Evolutionary conservation across 805 yeast genomes (phyloP).

Genomic region (Spathaspora gorwiae): DNA sequence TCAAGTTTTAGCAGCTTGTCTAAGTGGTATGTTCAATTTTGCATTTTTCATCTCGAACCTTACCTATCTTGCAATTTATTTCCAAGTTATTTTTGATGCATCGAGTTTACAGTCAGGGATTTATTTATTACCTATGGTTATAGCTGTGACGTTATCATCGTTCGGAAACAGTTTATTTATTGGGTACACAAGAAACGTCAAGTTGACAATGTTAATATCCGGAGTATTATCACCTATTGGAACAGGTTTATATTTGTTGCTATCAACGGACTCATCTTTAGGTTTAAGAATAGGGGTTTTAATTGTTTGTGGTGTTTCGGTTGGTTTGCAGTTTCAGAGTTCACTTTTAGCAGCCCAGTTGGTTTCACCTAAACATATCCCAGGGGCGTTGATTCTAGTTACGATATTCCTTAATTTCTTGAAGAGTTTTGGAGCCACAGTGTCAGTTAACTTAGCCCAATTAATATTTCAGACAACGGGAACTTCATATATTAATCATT

Average conservation of each 20-base stretch:
- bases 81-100: constrained; percentile 34
- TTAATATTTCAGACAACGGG: constrained; percentile 23
- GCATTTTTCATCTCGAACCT: constrained; percentile 37
- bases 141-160: constrained; percentile 30
- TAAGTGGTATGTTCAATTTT: constrained; percentile 31
- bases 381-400: constrained; percentile 32
- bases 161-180: constrained; percentile 29
- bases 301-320: constrained; percentile 29
- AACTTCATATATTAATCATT: constrained; percentile 10
- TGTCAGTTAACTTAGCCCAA: constrained; percentile 29
- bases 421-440: constrained; percentile 28
- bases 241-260: constrained; percentile 26
- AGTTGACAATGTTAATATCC: constrained; percentile 27
- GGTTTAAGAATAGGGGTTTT: constrained; percentile 28
- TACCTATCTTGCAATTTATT: constrained; percentile 33
- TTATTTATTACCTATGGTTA: constrained; percentile 30
- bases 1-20: constrained; percentile 33
- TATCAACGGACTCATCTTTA: constrained; percentile 18
- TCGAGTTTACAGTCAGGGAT: constrained; percentile 35
- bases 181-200: constrained; percentile 23
- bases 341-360: constrained; percentile 33
- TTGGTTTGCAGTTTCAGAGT: constrained; percentile 35
- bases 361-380: constrained; percentile 30
- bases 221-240: constrained; percentile 31
- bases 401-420: constrained; percentile 31